phyloP scores from a whole-genome alignment of 441 rosid genomes.

The Cnidoscolus chayamansa region DNA sequence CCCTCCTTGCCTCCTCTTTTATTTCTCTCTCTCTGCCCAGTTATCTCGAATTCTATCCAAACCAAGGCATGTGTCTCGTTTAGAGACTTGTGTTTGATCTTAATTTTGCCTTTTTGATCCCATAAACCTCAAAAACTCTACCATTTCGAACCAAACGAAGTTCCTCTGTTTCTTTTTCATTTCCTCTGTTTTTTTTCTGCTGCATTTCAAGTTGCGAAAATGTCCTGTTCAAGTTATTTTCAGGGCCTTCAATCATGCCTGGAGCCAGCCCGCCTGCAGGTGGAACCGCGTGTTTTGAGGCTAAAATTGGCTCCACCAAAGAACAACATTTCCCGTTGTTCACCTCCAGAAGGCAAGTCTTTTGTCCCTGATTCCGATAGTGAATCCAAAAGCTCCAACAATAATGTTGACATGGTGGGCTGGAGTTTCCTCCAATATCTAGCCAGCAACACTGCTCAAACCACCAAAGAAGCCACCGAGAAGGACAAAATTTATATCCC shows the following conservation, averaged over 20 bases:
- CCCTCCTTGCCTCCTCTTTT: conserved; percentile 13
- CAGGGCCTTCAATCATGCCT: conserved; percentile 54
- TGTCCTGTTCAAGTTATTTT: conserved; percentile 41
- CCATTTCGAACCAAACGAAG: conserved; percentile 1
- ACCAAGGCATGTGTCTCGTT: not conserved
- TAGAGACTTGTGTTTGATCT: not conserved
- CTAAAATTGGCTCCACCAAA: conserved; percentile 40
- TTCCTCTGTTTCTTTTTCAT: conserved; percentile 25
- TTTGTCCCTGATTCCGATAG: conserved; percentile 11
- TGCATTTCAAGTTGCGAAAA: conserved; percentile 22
- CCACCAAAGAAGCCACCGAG: conserved; percentile 2
- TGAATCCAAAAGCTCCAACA: conserved; percentile 15
- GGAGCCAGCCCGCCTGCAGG: conserved; percentile 27
- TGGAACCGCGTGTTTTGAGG: conserved; percentile 37
- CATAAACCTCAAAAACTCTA: not conserved
- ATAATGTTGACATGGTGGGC: conserved; percentile 31
- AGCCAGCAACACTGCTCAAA: conserved; percentile 20
- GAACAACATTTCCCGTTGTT: conserved; percentile 11
- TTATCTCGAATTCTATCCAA: conserved; percentile 14
- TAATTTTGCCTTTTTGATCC: conserved; percentile 4
- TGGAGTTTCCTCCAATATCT: conserved; percentile 61
- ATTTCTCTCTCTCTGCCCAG: conserved; percentile 6
- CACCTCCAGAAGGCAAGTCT: conserved; percentile 10
- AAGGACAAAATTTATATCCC: conserved; percentile 40
- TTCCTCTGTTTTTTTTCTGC: conserved; percentile 18